Evolutionary conservation across 768 basidiomycete species (phyloP), one percentile per base, ranked within the genome.

Genomic region (Xerocomellus chrysenteron): DNA sequence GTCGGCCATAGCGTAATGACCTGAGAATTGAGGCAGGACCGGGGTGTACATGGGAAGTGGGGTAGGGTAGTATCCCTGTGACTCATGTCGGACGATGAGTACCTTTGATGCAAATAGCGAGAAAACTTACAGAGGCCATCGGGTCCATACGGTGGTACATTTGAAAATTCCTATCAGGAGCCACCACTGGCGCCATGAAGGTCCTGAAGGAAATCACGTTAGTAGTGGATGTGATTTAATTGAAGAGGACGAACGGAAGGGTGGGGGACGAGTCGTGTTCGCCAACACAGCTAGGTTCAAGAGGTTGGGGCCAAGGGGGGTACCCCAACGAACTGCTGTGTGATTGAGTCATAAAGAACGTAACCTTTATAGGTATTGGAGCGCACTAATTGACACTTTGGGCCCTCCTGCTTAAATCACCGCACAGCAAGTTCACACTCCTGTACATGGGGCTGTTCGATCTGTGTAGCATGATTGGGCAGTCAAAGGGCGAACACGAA

Each of bases 381-480:
- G 17, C 68, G 30, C 42, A 68, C 65, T 49, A 1, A 45, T 57
- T 36, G 37, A 60, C 46, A 19, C 28, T 30, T 56, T 43, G 50
- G 39, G 36, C 9, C 13, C 17, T 43, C 45, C 48, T 28, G 41
- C 49, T 50, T 44, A 55, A 35, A 48, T 57, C 21, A 43, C 4
- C 13, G 21, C 55, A 65, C 63, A 67, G 62, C 65, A 69, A 9
- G 13, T 33, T 42, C 33, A 12, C 21, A 28, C n/a, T 68, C 42
- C 67, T 67, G 68, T 68, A 51, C 4, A 8, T 1, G 12, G 33
- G 56, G 65, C 57, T 65, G 52, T 69, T 47, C 60, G n/a, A 17
- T 6, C 1, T 26, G 4, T 6, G 16, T 5, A 35, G 17, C 60
- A 63, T 62, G 41, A 35, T 5, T 46, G 12, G 32, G 19, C 8